Conservation (phyloP, 148 eudicot species). For the Vaccinium myrtillus region DNA sequence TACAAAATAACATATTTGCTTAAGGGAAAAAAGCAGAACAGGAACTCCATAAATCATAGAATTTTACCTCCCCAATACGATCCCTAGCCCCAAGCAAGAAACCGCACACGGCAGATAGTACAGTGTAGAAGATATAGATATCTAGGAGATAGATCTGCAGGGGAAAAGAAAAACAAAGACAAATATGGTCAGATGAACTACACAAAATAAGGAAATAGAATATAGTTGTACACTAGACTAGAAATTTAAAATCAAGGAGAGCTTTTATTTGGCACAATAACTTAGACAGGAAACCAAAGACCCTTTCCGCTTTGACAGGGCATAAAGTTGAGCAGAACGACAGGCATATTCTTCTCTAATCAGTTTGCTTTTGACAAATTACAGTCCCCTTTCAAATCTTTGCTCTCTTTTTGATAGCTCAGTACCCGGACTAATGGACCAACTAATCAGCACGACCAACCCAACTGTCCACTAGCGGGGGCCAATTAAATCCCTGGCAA, state of each 20-base stretch:
- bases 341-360: neutral
- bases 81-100: conserved; percentile 96
- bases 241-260: neutral
- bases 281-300: neutral
- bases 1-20: neutral
- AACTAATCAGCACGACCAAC: neutral
- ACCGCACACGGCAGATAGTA: conserved; percentile 88
- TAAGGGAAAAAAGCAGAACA: neutral
- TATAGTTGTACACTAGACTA: neutral
- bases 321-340: conserved; percentile 4
- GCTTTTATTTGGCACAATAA: neutral
- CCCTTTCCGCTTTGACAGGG: neutral
- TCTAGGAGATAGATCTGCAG: conserved; percentile 93
- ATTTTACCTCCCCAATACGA: conserved; percentile 94
- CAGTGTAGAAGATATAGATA: conserved; percentile 71
- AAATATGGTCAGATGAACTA: neutral
- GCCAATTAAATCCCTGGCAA: neutral
- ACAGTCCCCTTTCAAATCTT: neutral
- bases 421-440: neutral
- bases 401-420: neutral
- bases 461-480: neutral
- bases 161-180: conserved; percentile 6
- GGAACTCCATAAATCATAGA: neutral
- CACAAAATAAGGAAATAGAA: neutral
- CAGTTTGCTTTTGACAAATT: neutral